Conservation (phyloP, 306 rosid genomes). For the Datisca glomerata region DNA sequence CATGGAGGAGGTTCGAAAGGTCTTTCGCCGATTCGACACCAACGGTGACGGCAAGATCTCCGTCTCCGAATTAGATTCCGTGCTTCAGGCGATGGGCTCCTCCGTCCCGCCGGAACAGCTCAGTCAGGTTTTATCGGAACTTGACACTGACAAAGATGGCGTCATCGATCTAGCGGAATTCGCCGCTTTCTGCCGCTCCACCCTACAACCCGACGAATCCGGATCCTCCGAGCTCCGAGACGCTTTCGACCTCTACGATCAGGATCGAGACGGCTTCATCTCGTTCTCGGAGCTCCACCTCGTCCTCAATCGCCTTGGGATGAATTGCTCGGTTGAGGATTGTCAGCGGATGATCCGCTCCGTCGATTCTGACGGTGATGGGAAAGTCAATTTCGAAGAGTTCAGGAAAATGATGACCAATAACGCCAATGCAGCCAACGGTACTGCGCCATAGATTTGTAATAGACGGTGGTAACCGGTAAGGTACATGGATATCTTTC, state of each 20-base stretch:
- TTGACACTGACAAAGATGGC: constrained; percentile 69
- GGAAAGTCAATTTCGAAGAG: constrained; percentile 70
- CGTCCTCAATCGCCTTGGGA: constrained; percentile 59
- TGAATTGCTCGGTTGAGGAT: constrained; percentile 49
- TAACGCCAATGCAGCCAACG: constrained; percentile 5
- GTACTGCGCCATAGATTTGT: constrained; percentile 9
- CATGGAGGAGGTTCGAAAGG: constrained; percentile 37
- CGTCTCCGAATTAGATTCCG: constrained; percentile 44
- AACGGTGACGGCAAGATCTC: constrained; percentile 96
- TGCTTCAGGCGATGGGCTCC: constrained; percentile 51
- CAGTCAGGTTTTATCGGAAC: constrained; percentile 57
- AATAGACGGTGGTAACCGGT: constrained; percentile 1
- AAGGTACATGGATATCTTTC: too few species aligned
- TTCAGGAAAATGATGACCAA: constrained; percentile 71
- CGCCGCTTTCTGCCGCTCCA: constrained; percentile 49
- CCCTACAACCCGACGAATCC: constrained; percentile 28
- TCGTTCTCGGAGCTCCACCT: constrained; percentile 51
- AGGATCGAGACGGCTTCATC: constrained; percentile 73
- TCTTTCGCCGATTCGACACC: constrained; percentile 64
- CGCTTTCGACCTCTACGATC: constrained; percentile 79
- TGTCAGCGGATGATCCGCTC: constrained; percentile 60
- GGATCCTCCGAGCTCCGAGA: constrained; percentile 51
- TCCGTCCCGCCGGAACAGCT: constrained; percentile 29
- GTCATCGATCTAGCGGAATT: constrained; percentile 63
- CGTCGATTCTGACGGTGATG: constrained; percentile 83